Percentiles rank a stretch among this genome's conserved stretches.
These are phyloP conservation scores for Russula sp. DNA, from an alignment of 768 basidiomycete genomes.

Conservation along the genomic window DNA sequence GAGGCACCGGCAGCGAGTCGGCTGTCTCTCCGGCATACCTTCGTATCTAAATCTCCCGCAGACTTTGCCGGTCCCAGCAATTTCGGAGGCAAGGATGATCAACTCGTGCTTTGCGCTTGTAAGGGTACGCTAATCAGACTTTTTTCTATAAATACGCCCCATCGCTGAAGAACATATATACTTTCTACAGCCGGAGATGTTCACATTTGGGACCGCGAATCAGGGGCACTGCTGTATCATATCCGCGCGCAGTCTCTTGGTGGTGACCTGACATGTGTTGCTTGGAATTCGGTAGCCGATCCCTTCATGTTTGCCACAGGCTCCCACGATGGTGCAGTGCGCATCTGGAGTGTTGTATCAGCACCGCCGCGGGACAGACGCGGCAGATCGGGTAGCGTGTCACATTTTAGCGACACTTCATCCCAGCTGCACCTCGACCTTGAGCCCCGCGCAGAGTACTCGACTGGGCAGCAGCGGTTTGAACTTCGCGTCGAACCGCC, in stretches of 20 bases:
- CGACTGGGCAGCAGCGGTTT: slow-evolving; percentile 5
- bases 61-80: slow-evolving; percentile 79
- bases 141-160: not conserved
- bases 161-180: not conserved
- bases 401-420: slow-evolving; percentile 12
- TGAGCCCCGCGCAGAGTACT: slow-evolving; percentile 4
- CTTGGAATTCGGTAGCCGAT: slow-evolving; percentile 66
- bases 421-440: slow-evolving; percentile 16
- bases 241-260: slow-evolving; percentile 55
- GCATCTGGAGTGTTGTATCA: slow-evolving; percentile 55
- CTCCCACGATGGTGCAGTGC: slow-evolving; percentile 66
- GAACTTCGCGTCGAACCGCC: slow-evolving; percentile 6
- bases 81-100: slow-evolving; percentile 74
- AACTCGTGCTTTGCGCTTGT: slow-evolving; percentile 69
- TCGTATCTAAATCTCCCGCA: slow-evolving; percentile 57
- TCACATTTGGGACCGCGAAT: slow-evolving; percentile 82
- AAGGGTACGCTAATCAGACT: slow-evolving; percentile 43
- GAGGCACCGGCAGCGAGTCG: slow-evolving; percentile 24
- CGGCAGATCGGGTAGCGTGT: slow-evolving; percentile 13
- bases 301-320: slow-evolving; percentile 70
- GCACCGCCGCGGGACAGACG: slow-evolving; percentile 10
- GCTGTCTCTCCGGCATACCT: slow-evolving; percentile 54
- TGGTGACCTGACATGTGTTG: slow-evolving; percentile 66
- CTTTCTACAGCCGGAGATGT: slow-evolving; percentile 64
- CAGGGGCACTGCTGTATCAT: slow-evolving; percentile 61